phyloP scores from a whole-genome alignment of 306 rosid species.

The Carpinus fangiana region DNA sequence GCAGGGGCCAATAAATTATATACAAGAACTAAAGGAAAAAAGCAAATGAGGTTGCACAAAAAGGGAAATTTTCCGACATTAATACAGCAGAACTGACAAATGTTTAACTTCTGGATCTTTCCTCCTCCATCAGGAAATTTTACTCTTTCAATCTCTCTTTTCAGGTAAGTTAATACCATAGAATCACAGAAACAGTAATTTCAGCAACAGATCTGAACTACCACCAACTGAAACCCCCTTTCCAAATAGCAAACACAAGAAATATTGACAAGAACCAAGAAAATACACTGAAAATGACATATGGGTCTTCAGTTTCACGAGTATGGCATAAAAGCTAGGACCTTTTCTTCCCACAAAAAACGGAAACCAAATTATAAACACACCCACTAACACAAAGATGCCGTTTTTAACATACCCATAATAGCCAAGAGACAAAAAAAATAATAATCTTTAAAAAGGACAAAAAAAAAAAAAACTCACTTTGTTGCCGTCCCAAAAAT shows the following conservation, averaged over 20 bases:
- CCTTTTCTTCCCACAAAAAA: not conserved
- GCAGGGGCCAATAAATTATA: not conserved
- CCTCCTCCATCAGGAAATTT: not conserved
- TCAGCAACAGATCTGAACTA: constrained; percentile 50
- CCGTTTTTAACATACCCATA: not conserved
- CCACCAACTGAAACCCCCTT: not conserved
- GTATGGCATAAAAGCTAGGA: not conserved
- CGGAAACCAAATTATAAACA: not conserved
- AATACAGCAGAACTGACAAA: not conserved
- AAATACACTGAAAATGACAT: not conserved
- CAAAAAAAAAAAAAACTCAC: constrained; percentile 32
- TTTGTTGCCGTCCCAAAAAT: constrained; percentile 13
- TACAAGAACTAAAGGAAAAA: not conserved
- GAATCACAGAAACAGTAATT: constrained; percentile 5
- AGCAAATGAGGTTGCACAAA: constrained; percentile 2
- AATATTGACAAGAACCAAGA: not conserved
- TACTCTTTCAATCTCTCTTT: not conserved
- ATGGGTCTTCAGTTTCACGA: not conserved
- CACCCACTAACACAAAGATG: not conserved
- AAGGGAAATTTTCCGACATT: constrained; percentile 3
- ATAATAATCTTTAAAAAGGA: not conserved
- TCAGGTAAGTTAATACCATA: not conserved
- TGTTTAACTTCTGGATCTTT: not conserved
- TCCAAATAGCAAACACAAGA: not conserved
- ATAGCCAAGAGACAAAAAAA: not conserved